phyloP scores from a whole-genome alignment of 164 flowering plant genomes.

The Vitis amurensis region DNA sequence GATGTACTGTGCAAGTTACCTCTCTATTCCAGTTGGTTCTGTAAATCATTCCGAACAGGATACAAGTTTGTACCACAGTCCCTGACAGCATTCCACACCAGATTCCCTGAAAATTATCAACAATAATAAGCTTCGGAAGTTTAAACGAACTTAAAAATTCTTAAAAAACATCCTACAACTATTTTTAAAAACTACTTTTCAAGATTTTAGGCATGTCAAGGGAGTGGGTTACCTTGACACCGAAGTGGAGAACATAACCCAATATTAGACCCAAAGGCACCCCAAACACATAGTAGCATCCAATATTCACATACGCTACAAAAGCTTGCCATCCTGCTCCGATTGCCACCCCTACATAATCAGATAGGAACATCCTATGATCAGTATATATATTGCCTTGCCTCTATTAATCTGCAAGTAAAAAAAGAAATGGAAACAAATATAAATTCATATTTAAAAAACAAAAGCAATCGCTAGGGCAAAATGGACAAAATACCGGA shows the following conservation, averaged over 20 bases:
- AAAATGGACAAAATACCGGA: conserved; percentile 35
- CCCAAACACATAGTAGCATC: conserved; percentile 63
- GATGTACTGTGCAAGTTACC: conserved; percentile 31
- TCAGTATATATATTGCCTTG: too few species aligned
- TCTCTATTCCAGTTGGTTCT: conserved; percentile 69
- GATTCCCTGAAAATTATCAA: conserved; percentile 55
- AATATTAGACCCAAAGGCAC: conserved; percentile 61
- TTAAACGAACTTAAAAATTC: too few species aligned
- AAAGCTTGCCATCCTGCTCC: conserved; percentile 82
- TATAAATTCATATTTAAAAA: too few species aligned
- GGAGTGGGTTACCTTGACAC: conserved; percentile 45
- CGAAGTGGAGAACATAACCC: conserved; percentile 41
- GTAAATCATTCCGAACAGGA: conserved; percentile 45
- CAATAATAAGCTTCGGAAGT: too few species aligned
- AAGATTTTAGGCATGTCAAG: too few species aligned
- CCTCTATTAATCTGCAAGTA: too few species aligned
- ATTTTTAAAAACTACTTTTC: too few species aligned
- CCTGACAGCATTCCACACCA: conserved; percentile 74
- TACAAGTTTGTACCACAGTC: conserved; percentile 46
- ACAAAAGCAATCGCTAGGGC: too few species aligned
- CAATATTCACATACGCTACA: conserved; percentile 70
- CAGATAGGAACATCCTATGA: too few species aligned
- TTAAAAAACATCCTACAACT: too few species aligned
- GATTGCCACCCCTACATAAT: conserved; percentile 61
- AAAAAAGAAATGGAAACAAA: neutral